A percentile compares a stretch with the other conserved stretches of the same genome.
These are phyloP conservation scores for Aspergillus sp. DNA, from an alignment of 2,329 filamentous ascomycete genomes.

Conservation along the genomic window DNA sequence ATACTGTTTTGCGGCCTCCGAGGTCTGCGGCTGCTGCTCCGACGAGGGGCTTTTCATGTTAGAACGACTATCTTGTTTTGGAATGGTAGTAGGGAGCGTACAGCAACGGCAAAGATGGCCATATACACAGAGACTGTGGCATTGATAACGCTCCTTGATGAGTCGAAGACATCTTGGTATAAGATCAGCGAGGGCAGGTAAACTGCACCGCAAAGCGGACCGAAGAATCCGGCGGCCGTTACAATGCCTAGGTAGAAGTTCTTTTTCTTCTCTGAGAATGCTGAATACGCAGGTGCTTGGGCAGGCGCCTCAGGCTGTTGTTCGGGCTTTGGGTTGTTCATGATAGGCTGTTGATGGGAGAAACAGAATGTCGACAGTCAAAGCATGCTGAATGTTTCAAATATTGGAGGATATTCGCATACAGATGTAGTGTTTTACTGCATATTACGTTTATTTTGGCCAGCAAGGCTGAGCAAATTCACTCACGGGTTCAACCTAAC, in stretches of 20 bases:
- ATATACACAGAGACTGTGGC: slow-evolving; percentile 49
- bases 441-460: no score
- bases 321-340: no score
- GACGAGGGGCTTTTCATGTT: slow-evolving; percentile 36
- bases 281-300: slow-evolving; percentile 34
- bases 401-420: no score
- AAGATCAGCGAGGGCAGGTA: slow-evolving; percentile 45
- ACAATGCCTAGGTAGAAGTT: slow-evolving; percentile 42
- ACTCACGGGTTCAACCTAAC: no score
- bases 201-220: slow-evolving; percentile 46
- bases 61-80: background rate
- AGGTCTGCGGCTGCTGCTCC: slow-evolving; percentile 43
- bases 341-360: no score
- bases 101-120: slow-evolving; percentile 44
- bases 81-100: slow-evolving; percentile 14
- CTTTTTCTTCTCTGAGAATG: slow-evolving; percentile 36
- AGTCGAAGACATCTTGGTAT: slow-evolving; percentile 40
- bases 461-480: no score
- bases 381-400: no score
- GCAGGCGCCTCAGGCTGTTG: no score
- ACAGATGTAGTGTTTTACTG: no score
- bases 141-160: slow-evolving; percentile 39
- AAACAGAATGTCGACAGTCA: no score
- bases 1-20: slow-evolving; percentile 42
- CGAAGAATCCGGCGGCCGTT: slow-evolving; percentile 45